A percentile compares a stretch with the other conserved stretches of the same genome.
phyloP scores from a whole-genome alignment of 140 eudicot genomes.

The Flaveria floridana region DNA sequence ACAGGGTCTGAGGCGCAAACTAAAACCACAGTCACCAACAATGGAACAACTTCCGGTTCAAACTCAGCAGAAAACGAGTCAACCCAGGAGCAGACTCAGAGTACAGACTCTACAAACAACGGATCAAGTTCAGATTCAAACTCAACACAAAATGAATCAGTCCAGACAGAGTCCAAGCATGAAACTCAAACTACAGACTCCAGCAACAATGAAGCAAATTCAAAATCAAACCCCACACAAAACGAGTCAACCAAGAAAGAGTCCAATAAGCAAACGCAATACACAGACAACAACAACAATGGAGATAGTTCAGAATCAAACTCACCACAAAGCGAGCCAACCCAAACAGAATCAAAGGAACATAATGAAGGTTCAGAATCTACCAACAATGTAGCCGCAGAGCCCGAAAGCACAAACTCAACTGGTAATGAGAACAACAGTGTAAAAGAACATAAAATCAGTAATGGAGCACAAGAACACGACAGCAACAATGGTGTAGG shows the following conservation, averaged over 20 bases:
- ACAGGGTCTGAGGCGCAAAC: conserved; percentile 29
- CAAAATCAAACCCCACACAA: conserved; percentile 43
- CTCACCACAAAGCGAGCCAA: conserved; percentile 31
- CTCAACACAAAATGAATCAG: conserved; percentile 23
- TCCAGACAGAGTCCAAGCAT: conserved; percentile 15
- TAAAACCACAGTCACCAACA: conserved; percentile 27
- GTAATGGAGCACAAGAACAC: not conserved
- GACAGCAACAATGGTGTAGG: conserved; percentile 33
- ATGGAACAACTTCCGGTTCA: conserved; percentile 10
- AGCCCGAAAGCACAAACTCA: conserved; percentile 29
- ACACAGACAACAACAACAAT: conserved; percentile 8
- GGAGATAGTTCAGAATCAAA: conserved; percentile 43
- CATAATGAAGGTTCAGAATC: conserved; percentile 29
- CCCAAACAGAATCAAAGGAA: conserved; percentile 26
- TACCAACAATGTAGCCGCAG: conserved; percentile 28
- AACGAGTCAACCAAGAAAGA: conserved; percentile 31
- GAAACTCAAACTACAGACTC: conserved; percentile 24
- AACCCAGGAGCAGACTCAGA: conserved; percentile 11
- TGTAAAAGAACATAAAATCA: not conserved
- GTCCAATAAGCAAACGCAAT: conserved; percentile 31
- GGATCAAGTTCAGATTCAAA: conserved; percentile 29
- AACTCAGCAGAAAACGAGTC: conserved; percentile 19
- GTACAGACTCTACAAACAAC: not conserved
- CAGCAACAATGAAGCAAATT: conserved; percentile 30
- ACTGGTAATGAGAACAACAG: not conserved